Evolutionary conservation across 2,329 filamentous ascomycete species (phyloP).

Genomic region (Hypoxylon sp.): DNA sequence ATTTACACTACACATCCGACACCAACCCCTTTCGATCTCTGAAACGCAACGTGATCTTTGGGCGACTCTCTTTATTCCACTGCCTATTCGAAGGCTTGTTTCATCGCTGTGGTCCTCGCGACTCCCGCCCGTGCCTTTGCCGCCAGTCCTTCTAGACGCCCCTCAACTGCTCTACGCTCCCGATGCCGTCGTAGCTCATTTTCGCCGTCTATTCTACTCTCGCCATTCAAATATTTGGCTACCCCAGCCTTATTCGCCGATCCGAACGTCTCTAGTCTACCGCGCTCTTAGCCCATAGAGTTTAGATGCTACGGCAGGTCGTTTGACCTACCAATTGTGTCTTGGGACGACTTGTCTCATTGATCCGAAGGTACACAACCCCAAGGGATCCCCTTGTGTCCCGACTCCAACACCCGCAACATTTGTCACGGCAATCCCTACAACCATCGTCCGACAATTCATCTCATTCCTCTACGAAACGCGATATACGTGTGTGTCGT

Average conservation of each 20-base stretch:
- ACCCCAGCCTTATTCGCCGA: conserved; percentile 19
- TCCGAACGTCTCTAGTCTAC: conserved; percentile 15
- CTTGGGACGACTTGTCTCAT: conserved; percentile 37
- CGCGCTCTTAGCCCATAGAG: conserved; percentile 15
- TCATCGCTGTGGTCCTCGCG: not conserved
- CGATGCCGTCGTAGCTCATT: conserved; percentile 19
- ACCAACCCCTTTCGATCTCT: conserved; percentile 8
- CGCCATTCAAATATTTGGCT: conserved; percentile 10
- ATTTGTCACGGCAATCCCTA: conserved; percentile 1
- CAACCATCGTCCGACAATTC: not conserved
- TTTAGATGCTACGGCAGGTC: conserved; percentile 39
- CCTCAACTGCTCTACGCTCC: not conserved
- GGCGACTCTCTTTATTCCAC: not conserved
- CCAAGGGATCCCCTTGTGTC: conserved; percentile 37
- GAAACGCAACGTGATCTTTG: not conserved
- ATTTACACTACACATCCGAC: conserved; percentile 13
- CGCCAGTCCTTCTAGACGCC: conserved; percentile 3
- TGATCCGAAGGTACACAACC: conserved; percentile 41
- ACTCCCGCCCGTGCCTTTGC: conserved; percentile 4
- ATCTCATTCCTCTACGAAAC: not conserved
- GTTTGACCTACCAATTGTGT: conserved; percentile 40
- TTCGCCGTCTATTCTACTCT: conserved; percentile 12
- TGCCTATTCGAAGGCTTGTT: not conserved
- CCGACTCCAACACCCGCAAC: conserved; percentile 36
- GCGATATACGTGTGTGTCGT: not conserved